These are phyloP conservation scores for Termitomyces sp. DNA, from an alignment of 768 basidiomycete genomes.

Conservation along the genomic window DNA sequence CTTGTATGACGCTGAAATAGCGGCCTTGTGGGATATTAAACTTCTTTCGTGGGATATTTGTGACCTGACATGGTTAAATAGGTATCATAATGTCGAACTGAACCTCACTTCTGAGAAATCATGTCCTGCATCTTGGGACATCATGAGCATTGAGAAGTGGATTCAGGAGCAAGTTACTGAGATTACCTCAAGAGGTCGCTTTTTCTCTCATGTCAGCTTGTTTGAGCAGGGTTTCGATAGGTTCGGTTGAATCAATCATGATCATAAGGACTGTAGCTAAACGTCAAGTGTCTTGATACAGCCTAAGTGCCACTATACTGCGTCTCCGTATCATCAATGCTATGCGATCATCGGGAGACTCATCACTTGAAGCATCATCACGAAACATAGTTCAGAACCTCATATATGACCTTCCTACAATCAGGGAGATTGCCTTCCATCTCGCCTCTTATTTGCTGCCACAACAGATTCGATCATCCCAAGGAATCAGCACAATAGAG, in stretches of 20 bases:
- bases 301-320: not conserved
- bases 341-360: not conserved
- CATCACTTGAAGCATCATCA: not conserved
- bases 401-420: not conserved
- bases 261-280: not conserved
- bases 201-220: not conserved
- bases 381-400: not conserved
- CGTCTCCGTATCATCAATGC: not conserved
- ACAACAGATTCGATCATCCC: not conserved
- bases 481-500: not conserved
- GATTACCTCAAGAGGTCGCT: not conserved
- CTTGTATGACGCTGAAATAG: constrained; percentile 37
- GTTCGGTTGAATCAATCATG: no score
- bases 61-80: not conserved
- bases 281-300: not conserved
- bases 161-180: not conserved
- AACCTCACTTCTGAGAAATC: not conserved
- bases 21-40: constrained; percentile 25
- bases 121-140: not conserved
- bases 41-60: not conserved
- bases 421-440: not conserved
- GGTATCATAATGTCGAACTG: not conserved
- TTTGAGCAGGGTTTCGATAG: not conserved
- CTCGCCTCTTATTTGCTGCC: not conserved
- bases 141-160: not conserved